Evolutionary conservation across 148 eudicot species (phyloP), one percentile per base, ranked within the genome.

Genomic region (Chenopodium quinoa): DNA sequence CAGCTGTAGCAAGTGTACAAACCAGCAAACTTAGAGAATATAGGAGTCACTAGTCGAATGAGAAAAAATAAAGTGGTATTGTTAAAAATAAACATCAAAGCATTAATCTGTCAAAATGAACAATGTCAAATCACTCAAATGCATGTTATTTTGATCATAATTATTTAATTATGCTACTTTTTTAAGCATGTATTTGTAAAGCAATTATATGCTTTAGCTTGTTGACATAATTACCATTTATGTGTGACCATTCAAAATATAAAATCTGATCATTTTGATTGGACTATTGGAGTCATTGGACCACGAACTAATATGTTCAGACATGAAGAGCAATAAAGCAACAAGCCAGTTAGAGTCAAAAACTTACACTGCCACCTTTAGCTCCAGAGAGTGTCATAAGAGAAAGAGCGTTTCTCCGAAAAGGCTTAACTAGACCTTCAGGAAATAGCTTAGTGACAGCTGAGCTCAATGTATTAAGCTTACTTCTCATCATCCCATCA

Each of bases 381-480:
- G 99, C 99, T 75, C 99, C 99, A 81, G 92, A 93, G 37, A 93
- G 92, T 50, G 99, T 96, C 99, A 96, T 96, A 75, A 90, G 91
- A 11, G 99, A 89, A 77, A 96, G 95, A 85, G 97, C 92, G 82
- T 96, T 91, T 80, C 83, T 87, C 31, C 98, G 98, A 81, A 96
- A 96, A 47, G 98, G 93, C 81, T 96, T 96, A 44, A 84, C 79
- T 70, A 96, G 81, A 71, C 97, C 97, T 81, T 88, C 88, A 9
- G 91, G 90, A 75, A 96, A 89, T 72, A 94, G 88, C 78, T 93
- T 86, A 64, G 84, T 91, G 75, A 83, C 95, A 77, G 71, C 90
- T 84, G 87, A 89, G 84, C 48, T 91, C 83, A 82, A 77, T 58
- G 85, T 76, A 82, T 88, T 91, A 71, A 96, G 92, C 83, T 86